phyloP scores from a whole-genome alignment of 345 rosid genomes.

The Acer negundo region DNA sequence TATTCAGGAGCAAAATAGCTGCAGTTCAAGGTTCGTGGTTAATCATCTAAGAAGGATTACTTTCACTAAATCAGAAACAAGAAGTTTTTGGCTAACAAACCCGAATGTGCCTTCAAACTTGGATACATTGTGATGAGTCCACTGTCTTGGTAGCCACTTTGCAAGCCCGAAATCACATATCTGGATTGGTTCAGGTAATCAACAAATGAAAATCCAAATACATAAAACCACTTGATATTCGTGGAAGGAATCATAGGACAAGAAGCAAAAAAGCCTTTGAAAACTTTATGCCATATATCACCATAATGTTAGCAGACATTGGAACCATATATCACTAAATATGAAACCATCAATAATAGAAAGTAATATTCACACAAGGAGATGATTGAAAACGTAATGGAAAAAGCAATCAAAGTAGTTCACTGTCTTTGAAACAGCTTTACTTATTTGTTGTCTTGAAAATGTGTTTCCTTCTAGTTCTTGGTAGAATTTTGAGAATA shows the following conservation, averaged over 20 bases:
- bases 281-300: neutral
- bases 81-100: constrained; percentile 38
- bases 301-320: neutral
- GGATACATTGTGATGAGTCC: constrained; percentile 82
- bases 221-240: constrained; percentile 9
- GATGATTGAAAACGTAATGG: neutral
- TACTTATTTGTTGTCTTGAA: neutral
- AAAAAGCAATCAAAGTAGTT: neutral
- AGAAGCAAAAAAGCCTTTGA: neutral
- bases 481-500: neutral
- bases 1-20: constrained; percentile 97
- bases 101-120: constrained; percentile 98
- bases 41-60: neutral
- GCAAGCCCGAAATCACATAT: constrained; percentile 96
- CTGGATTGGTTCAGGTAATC: constrained; percentile 33
- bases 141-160: constrained; percentile 87
- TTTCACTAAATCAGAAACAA: neutral
- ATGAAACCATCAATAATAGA: neutral
- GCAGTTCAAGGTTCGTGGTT: constrained; percentile 20
- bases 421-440: neutral
- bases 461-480: neutral
- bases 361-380: neutral
- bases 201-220: constrained; percentile 4
- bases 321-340: neutral
- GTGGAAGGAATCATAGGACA: neutral